Conservation (phyloP, 257 asterid species). For the Orobanche coerulescens region DNA sequence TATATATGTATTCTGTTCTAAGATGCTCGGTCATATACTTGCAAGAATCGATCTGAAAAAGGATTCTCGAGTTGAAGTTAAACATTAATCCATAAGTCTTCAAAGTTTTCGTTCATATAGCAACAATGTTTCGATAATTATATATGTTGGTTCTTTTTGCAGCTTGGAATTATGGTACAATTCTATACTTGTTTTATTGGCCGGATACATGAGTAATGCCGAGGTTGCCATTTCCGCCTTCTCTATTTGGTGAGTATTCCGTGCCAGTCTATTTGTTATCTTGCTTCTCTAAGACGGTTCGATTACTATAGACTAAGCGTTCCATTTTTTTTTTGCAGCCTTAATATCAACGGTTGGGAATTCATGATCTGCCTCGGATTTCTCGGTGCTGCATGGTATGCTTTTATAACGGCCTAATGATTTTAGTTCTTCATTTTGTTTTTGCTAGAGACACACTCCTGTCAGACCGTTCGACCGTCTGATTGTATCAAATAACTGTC, state of each 20-base stretch:
- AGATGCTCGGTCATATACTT: too few species aligned
- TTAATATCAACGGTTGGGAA: slow-evolving; percentile 56
- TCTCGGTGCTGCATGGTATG: slow-evolving; percentile 56
- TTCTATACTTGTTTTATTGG: slow-evolving; percentile 36
- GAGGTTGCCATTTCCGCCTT: slow-evolving; percentile 36
- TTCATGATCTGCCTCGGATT: slow-evolving; percentile 56
- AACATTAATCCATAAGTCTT: neutral
- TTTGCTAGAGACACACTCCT: too few species aligned
- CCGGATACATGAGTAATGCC: slow-evolving; percentile 29
- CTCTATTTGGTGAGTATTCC: slow-evolving; percentile 29
- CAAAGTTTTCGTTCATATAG: neutral
- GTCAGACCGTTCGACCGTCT: too few species aligned
- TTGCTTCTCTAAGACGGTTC: neutral
- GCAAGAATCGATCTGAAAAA: too few species aligned
- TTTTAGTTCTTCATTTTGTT: neutral
- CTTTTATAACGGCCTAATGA: neutral
- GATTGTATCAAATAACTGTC: too few species aligned
- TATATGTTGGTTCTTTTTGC: slow-evolving; percentile 2
- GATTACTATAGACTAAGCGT: neutral
- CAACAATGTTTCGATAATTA: neutral
- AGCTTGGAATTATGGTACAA: slow-evolving; percentile 39
- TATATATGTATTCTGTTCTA: too few species aligned
- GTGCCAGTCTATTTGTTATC: neutral
- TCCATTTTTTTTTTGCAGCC: slow-evolving; percentile 30
- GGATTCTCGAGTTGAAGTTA: too few species aligned